phyloP scores from a whole-genome alignment of 164 flowering plant genomes.

The Sedum album region DNA sequence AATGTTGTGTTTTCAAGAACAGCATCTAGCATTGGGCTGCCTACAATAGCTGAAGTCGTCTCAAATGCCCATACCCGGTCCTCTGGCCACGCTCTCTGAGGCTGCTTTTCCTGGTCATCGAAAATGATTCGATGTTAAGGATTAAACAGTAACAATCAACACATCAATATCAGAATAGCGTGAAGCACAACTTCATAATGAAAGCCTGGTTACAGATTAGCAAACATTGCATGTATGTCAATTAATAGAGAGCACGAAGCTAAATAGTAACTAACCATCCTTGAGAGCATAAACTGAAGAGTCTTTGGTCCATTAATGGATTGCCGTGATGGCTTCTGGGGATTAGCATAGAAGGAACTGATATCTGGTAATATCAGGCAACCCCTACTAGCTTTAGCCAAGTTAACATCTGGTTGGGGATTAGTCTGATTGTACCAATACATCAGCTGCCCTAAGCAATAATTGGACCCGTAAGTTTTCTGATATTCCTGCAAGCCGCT shows the following conservation, averaged over 20 bases:
- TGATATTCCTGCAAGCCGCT: conserved; percentile 61
- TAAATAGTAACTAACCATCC: conserved; percentile 54
- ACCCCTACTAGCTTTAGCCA: conserved; percentile 69
- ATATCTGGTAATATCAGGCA: conserved; percentile 79
- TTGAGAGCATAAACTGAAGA: conserved; percentile 59
- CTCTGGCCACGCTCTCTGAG: conserved; percentile 89
- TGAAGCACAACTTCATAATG: not conserved
- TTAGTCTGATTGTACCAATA: conserved; percentile 81
- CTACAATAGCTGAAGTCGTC: conserved; percentile 41
- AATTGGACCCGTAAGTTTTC: conserved; percentile 87
- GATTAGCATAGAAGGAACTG: conserved; percentile 77
- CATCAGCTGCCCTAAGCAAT: conserved; percentile 94
- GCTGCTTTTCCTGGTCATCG: conserved; percentile 66
- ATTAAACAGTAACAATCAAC: not conserved
- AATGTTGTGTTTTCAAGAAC: conserved; percentile 39
- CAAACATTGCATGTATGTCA: no score
- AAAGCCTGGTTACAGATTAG: not conserved
- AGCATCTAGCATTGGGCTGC: conserved; percentile 92
- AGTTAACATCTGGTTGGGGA: conserved; percentile 67
- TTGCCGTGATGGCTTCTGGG: conserved; percentile 60
- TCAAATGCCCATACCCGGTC: conserved; percentile 82
- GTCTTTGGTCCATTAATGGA: conserved; percentile 78
- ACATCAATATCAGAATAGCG: not conserved
- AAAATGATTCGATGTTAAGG: not conserved
- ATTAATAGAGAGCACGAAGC: not conserved